Evolutionary conservation across 2,329 filamentous ascomycete species (phyloP), one percentile per base, ranked within the genome.

Genomic region (Aspergillus terreus): DNA sequence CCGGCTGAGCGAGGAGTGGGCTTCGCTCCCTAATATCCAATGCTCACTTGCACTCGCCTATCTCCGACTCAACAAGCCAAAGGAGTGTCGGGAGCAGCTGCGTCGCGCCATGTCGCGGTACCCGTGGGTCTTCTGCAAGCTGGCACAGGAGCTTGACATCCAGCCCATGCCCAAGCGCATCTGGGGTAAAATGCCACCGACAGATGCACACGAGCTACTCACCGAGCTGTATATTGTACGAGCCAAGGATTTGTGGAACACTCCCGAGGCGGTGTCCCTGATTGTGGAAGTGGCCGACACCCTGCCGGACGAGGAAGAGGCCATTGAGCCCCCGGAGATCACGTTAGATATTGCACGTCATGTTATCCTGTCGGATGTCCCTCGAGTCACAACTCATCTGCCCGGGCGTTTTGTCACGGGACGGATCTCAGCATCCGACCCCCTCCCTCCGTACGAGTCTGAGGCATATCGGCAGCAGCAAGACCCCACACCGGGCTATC

Each of bases 171-270:
- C 94, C 1, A 85, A 85, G 32, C 82, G 84, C 0, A 82, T 97
- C 30, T 97, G 94, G 92, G 92, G 89, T 47, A 81, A 85, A 54
- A 79, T 83, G 62, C 82, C 88, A 4, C 79, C 85, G 1, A 81
- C 83, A 27, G 76, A 81, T 11, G 78, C 84, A 43, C 82, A 90
- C 58, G 78, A 82, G 50, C 80, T 96, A 35, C 82, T 90, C 62
- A 83, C 84, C 4, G 83, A 87, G 62, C 78, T 95, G 2, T 96
- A 96, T 65, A 79, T 90, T 25, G 78, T 83, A 51, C 83, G 87
- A 42, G 81, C 87, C 4, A 92, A 91, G 64, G 88, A 92, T 60
- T 75, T 95, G 3, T 96, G 92, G 92, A 91, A 91, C 65, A 90
- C 85, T 4, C 80, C 87, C 0, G 85, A 90, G 62, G 83, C 82